Evolutionary conservation across 2,329 filamentous ascomycete genomes (phyloP).

Genomic region (Ascochyta viciae-villosae): DNA sequence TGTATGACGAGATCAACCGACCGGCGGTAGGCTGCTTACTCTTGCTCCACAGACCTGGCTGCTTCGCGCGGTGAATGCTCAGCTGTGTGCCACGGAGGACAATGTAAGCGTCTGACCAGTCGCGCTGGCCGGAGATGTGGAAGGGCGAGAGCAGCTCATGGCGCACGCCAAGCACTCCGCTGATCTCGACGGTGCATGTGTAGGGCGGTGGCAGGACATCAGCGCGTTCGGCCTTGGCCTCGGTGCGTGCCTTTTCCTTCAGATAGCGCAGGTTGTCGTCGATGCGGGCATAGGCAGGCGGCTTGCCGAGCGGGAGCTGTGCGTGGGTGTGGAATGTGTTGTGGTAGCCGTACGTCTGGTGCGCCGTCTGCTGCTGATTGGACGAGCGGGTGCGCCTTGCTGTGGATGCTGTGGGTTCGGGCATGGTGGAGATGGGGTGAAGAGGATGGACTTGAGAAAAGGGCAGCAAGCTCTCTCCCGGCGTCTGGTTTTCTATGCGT

Average conservation of each 20-base stretch:
- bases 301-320: slow-evolving; percentile 32
- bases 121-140: slow-evolving; percentile 66
- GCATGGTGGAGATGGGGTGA: slow-evolving; percentile 9
- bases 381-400: slow-evolving; percentile 25
- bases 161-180: slow-evolving; percentile 59
- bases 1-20: slow-evolving; percentile 70
- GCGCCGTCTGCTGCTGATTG: slow-evolving; percentile 26
- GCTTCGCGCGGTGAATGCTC: slow-evolving; percentile 69
- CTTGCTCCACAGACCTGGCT: slow-evolving; percentile 54
- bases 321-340: slow-evolving; percentile 52
- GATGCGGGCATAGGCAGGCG: slow-evolving; percentile 44
- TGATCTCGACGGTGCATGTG: slow-evolving; percentile 44
- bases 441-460: slow-evolving; percentile 1
- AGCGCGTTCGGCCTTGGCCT: slow-evolving; percentile 24
- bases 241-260: slow-evolving; percentile 29
- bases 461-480: slow-evolving; percentile 4
- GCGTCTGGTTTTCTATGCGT: slow-evolving; percentile 15
- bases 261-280: slow-evolving; percentile 33
- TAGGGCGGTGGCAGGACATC: slow-evolving; percentile 43
- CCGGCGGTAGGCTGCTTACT: slow-evolving; percentile 62
- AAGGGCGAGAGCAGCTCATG: slow-evolving; percentile 71
- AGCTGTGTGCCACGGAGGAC: slow-evolving; percentile 73
- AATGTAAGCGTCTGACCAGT: slow-evolving; percentile 70
- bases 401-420: slow-evolving; percentile 11
- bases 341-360: slow-evolving; percentile 51